Base-by-base conservation (phyloP, 352 stramenopile genomes). In the Phytophthora palmivora region DNA sequence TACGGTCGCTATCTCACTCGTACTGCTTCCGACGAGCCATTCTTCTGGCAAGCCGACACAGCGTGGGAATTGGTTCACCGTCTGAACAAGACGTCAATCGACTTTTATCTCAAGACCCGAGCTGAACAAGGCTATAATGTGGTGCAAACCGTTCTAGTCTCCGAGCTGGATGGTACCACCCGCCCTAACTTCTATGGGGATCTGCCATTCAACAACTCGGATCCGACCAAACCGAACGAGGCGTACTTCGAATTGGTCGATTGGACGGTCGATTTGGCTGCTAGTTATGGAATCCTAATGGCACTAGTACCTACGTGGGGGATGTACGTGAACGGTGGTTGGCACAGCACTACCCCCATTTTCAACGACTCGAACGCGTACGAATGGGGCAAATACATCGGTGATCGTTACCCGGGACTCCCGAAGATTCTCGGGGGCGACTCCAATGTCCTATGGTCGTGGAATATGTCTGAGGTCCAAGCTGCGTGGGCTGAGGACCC, bases 111-210 rank as follows among this genome's bases (percentile, higher is more conserved):
- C 7, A 9, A 26, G 14, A 45, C 38, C 9, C 38, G 38, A 4
- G 38, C 38, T 28, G 16, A 45, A n/a, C 38, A 45, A 45, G 38
- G n/a, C n/a, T n/a, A n/a, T n/a, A n/a, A n/a, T n/a, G n/a, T n/a
- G n/a, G n/a, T n/a, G n/a, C n/a, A n/a, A 12, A 24, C 38, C 26
- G 24, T n/a, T 1, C 3, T 28, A 28, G 38, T 45, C 16, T 30
- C n/a, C 10, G 38, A n/a, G n/a, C n/a, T n/a, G n/a, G n/a, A 67
- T 26, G 63, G 55, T 32, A 59, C 63, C 9, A 71, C 63, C 10
- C 56, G 44, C 39, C n/a, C 47, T 3, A 71, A 67, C 38, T 71
- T 71, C 49, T n/a, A n/a, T n/a, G n/a, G n/a, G n/a, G n/a, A n/a
- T n/a, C n/a, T n/a, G n/a, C n/a, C n/a, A n/a, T n/a, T n/a, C n/a